Base-by-base conservation (phyloP, 1,139 yeast genomes). In the Magnusiomyces tetraspermus region DNA sequence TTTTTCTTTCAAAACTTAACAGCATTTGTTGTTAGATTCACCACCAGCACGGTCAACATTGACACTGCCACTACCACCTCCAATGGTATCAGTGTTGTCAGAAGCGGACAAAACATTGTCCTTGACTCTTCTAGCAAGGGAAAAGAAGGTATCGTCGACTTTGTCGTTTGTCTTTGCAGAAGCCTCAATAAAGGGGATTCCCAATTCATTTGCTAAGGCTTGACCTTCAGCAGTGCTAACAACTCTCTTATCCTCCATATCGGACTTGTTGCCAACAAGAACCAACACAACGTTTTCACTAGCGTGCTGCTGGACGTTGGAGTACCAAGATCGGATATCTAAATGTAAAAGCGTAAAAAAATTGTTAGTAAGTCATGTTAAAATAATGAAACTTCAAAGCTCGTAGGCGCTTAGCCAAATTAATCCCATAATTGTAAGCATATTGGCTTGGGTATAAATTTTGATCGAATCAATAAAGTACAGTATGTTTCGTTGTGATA, bases 231-330 rank as follows among this genome's bases (percentile, higher is more conserved):
- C 96, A 57, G 79, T 76, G 30, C 90, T 76, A 17, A 92, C 94
- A 54, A 79, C 68, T 74, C 96, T 71, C 70, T 86, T 72, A 58
- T 78, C 83, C 56, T 71, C 70, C 69, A 86, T 90, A 65, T 92
- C 98, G 67, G 87, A 83, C 75, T 92, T 92, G 76, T 92, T 92
- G 59, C 97, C 98, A 33, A 92, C 97, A 60, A 92, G 76, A 65
- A 92, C 84, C 67, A 90, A 78, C 68, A 88, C 96, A 19, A 96
- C 97, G 64, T 89, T 96, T 62, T 89, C 97, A 63, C 85, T 85
- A 47, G 98, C 97, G 64, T 94, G 96, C 68, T 89, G 96, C 66
- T 89, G 86, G 46, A 92, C 97, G 37, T 97, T 90, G 63, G 85
- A 82, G 72, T 79, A 86, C 98, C 98, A 92, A 63, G 87, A 86